Conservation (phyloP, 1,139 yeast genomes). For the Suzukiozyma palmioleophila region DNA sequence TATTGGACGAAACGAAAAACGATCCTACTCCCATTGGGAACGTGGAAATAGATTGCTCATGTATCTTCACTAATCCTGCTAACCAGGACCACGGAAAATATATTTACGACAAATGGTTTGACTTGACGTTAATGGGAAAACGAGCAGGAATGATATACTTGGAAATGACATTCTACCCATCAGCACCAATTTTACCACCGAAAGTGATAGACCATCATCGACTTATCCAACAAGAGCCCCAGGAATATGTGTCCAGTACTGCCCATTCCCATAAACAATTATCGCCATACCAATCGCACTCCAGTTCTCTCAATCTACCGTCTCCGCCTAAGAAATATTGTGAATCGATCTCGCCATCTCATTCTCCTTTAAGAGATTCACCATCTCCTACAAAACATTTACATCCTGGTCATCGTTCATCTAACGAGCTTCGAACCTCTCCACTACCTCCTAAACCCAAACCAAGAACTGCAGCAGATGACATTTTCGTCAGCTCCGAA, state of each 20-base stretch:
- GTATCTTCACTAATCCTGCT: slow-evolving; percentile 47
- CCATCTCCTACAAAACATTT: background rate
- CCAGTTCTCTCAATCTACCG: slow-evolving; percentile 5
- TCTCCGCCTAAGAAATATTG: slow-evolving; percentile 8
- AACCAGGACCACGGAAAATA: slow-evolving; percentile 68
- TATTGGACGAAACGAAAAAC: slow-evolving; percentile 81
- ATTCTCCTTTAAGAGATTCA: slow-evolving; percentile 3
- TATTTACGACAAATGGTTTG: slow-evolving; percentile 74
- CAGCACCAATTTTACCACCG: slow-evolving; percentile 47
- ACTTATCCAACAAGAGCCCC: background rate
- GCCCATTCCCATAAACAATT: background rate
- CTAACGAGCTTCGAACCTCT: slow-evolving; percentile 1
- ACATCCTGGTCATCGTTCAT: background rate
- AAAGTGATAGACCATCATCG: slow-evolving; percentile 19
- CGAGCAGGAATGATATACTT: slow-evolving; percentile 86
- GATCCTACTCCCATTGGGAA: slow-evolving; percentile 87
- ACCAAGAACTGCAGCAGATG: slow-evolving; percentile 17
- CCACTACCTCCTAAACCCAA: slow-evolving; percentile 11
- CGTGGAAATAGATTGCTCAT: slow-evolving; percentile 70
- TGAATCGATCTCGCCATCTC: background rate
- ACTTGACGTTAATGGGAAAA: slow-evolving; percentile 59
- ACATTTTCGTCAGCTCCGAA: slow-evolving; percentile 23
- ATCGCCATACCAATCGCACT: background rate
- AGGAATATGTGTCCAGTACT: background rate
- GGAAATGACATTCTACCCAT: slow-evolving; percentile 89